Base-by-base conservation (phyloP, 306 rosid species). In the Mimosa bimucronata region DNA sequence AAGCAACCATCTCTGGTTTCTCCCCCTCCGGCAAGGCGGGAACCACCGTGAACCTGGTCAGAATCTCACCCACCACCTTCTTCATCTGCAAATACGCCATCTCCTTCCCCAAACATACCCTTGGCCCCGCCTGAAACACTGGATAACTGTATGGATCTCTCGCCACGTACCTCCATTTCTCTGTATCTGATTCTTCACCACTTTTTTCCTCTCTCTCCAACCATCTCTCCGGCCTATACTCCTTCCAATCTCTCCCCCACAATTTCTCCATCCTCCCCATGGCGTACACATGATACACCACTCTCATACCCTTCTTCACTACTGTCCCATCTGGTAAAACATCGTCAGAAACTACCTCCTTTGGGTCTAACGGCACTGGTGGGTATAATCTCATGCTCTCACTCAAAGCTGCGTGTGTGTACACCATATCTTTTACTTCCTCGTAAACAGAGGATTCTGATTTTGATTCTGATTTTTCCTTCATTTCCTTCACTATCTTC, bases 11-110 rank as follows among this genome's bases (percentile, higher is more conserved):
- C 76, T 66, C 83, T 0, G 95, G 92, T 46, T 85, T 86, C 0
- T 45, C 70, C 5, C 86, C 90, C 1, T 53, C 74, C 0, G 6
- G 77, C 41, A 68, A 44, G 3, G 37, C 72, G 0, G 90, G 91
- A 5, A 88, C 88, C 61, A 94, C 88, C 80, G 38, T 80, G 65
- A 94, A 94, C 74, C 76, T 26, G 75, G 73, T 74, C 72, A 94
- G 2, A 31, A 94, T 77, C 0, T 80, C 95, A 0, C 85, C 84
- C 25, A 88, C 90, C 66, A 94, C 76, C 74, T 86, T 86, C 77
- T 91, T 94, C 97, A 94, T 94, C 61, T 94, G 97, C 88, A 94
- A 21, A 55, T 91, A 91, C 9, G 98, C 95, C 98, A 94, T 94
- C 28, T 91, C 98, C 81, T 75, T 90, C 10, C 97, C 94, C 77